A percentile compares a stretch with the other conserved stretches of the same genome.
Evolutionary conservation across 2,329 filamentous ascomycete species (phyloP).

Genomic region (Phialophora expanda): DNA sequence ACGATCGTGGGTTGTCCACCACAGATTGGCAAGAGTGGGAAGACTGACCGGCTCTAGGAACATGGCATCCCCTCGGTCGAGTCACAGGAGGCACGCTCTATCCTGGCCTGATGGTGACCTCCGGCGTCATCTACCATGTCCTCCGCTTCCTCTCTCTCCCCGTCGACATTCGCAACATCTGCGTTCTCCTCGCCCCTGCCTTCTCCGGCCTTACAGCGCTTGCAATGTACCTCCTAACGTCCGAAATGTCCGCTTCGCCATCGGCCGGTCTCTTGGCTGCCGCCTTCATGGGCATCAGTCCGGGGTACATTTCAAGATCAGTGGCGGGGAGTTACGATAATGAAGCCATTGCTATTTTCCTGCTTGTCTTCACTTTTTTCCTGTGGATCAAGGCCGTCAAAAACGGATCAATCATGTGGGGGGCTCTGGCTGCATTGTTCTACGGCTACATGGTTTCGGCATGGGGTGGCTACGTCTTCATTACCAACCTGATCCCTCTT

Average conservation of each 20-base stretch:
- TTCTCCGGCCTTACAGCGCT: constrained; percentile 94
- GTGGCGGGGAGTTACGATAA: constrained; percentile 99
- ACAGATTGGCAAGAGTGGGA: neutral
- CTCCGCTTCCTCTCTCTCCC: constrained; percentile 87
- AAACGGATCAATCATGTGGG: constrained; percentile 95
- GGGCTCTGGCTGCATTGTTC: constrained; percentile 88
- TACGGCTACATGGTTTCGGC: constrained; percentile 99
- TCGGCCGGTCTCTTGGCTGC: constrained; percentile 95
- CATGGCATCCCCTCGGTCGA: constrained; percentile 98
- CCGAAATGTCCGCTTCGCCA: constrained; percentile 94
- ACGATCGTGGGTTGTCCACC: constrained; percentile 70
- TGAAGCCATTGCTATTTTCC: constrained; percentile 98
- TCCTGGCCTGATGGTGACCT: constrained; percentile 98
- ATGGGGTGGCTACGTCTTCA: constrained; percentile 99
- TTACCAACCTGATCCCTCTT: constrained; percentile 93
- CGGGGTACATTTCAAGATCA: constrained; percentile 96
- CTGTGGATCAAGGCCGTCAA: constrained; percentile 99
- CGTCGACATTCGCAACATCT: constrained; percentile 98
- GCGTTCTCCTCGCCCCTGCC: constrained; percentile 89
- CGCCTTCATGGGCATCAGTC: constrained; percentile 94
- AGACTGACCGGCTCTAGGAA: constrained; percentile 59
- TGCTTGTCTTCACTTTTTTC: constrained; percentile 97
- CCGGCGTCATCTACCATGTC: constrained; percentile 92
- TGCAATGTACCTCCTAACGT: constrained; percentile 91
- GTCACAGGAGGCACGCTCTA: constrained; percentile 99